Conservation (phyloP, 352 stramenopile species). For the Phytophthora sp. region DNA sequence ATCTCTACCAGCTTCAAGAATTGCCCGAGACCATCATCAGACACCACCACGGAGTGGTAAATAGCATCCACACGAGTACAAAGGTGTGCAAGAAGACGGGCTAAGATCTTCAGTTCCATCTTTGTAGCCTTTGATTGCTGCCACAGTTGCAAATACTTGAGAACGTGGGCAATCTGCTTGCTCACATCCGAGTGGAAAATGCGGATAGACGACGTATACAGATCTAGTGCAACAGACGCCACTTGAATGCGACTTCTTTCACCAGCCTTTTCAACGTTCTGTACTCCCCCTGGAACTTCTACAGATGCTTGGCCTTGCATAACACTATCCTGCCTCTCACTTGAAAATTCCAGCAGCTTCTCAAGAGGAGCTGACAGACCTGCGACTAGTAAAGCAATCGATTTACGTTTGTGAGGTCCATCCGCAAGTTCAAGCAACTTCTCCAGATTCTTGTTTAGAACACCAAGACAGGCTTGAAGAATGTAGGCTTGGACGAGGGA, state of each 20-base stretch:
- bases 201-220: constrained; percentile 58
- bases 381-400: constrained; percentile 28
- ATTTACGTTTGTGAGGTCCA: constrained; percentile 7
- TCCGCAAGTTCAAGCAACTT: constrained; percentile 27
- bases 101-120: constrained; percentile 56
- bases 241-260: constrained; percentile 27
- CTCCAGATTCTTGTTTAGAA: constrained; percentile 51
- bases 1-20: constrained; percentile 43
- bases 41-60: constrained; percentile 32
- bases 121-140: constrained; percentile 28
- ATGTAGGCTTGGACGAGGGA: constrained; percentile 31
- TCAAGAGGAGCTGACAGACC: constrained; percentile 39
- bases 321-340: background rate
- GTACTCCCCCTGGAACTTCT: no score
- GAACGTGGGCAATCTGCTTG: constrained; percentile 48
- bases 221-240: constrained; percentile 46
- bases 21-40: constrained; percentile 34
- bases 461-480: constrained; percentile 49
- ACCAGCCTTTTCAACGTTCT: no score
- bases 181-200: constrained; percentile 55
- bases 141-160: constrained; percentile 52
- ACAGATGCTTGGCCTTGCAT: no score
- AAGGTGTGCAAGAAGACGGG: constrained; percentile 44
- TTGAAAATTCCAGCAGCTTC: constrained; percentile 40
- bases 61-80: constrained; percentile 41